Evolutionary conservation across 148 eudicot species (phyloP), one percentile per base, ranked within the genome.

Genomic region (Pharnaceum exiguum): DNA sequence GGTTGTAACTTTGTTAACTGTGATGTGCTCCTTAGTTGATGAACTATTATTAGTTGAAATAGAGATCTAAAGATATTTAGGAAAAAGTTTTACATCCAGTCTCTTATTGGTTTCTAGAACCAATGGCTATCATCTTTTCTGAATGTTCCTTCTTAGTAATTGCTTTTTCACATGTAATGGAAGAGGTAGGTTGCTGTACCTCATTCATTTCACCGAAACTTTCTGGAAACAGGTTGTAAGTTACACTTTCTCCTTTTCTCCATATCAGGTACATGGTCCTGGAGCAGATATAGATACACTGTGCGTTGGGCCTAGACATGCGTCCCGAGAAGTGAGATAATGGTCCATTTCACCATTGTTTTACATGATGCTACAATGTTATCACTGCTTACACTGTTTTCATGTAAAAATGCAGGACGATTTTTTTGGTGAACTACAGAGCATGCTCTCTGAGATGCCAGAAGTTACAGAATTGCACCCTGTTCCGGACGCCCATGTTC

Each of bases 241-340:
- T 56, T 18, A 23, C 13, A 10, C 2, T n/a, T 25, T 32, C 57
- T 32, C 12, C 23, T 3, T 23, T 47, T 46, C 12, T 49, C 45
- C 18, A 16, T 58, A 23, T 15, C 62, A 83, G 89, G 89, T 83
- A 45, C 89, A 83, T 74, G 78, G 85, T 49, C 89, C 89, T 56
- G 89, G 89, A 51, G 89, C 89, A 21, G 89, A 83, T 70, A 83
- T 83, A 71, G 89, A 83, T 51, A 83, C 85, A 21, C 72, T 83
- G 31, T 83, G 89, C 45, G 85, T 83, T 25, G 89, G 89, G 59
- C 89, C 89, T 35, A 76, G 82, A 46, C 89, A 83, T 75, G 89
- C 89, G 31, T 63, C 72, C 23, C 68, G 89, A 66, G 89, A 83
- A 52, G 89, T 83, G 55, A 54, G 67, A 52, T 51, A 30, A 25